phyloP scores from a whole-genome alignment of 2,329 filamentous ascomycete species.

The Annulohypoxylon truncatum region DNA sequence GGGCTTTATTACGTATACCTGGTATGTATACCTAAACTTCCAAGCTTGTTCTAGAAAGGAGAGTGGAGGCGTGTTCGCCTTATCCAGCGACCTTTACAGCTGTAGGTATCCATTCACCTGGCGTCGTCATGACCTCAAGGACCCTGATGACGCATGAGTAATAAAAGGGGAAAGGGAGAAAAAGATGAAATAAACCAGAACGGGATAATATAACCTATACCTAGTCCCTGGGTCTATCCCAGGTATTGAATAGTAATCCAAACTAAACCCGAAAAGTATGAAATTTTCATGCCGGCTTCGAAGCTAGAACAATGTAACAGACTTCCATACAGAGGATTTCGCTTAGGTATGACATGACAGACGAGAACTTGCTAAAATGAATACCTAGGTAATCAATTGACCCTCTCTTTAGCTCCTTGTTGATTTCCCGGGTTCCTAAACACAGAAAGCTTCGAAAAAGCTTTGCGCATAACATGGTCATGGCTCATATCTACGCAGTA shows the following conservation, averaged over 20 bases:
- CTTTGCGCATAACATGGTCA: conserved; percentile 36
- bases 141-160: conserved; percentile 36
- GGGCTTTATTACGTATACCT: conserved; percentile 18
- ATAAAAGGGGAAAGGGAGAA: background rate
- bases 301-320: conserved; percentile 7
- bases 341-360: conserved; percentile 29
- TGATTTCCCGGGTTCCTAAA: conserved; percentile 36
- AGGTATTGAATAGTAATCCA: background rate
- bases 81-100: conserved; percentile 22
- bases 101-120: conserved; percentile 22
- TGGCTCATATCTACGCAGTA: conserved; percentile 24
- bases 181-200: background rate
- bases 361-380: conserved; percentile 21
- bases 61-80: conserved; percentile 15
- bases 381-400: conserved; percentile 12
- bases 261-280: conserved; percentile 34
- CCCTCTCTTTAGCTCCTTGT: conserved; percentile 31
- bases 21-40: background rate
- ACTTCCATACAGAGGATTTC: conserved; percentile 19
- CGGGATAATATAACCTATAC: background rate
- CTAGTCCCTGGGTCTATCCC: background rate
- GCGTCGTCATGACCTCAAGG: conserved; percentile 24
- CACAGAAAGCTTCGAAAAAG: conserved; percentile 13
- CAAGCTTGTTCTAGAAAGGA: conserved; percentile 34
- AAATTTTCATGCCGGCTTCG: conserved; percentile 24